Base-by-base conservation (phyloP, 1,284 basidiomycete species). In the Trametes polyzona region DNA sequence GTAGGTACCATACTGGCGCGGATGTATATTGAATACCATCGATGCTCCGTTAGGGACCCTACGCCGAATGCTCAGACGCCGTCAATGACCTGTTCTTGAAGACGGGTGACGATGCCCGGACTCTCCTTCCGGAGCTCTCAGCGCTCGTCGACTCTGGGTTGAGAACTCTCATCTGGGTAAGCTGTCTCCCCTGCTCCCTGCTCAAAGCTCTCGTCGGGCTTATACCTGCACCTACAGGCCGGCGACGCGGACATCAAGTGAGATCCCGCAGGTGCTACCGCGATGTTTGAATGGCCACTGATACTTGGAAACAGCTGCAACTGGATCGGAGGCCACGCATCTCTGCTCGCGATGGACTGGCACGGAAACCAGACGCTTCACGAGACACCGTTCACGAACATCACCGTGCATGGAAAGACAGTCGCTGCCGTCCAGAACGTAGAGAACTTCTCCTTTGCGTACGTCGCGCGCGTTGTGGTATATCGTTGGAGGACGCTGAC, bases 101-200 rank as follows among this genome's bases (percentile, higher is more conserved):
- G 26, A 78, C 78, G 0, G 78, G 79, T n/a, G 80, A 83, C 65
- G 81, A 82, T 59, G 84, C 83, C 24, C 73, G 84, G 57, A 80
- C 81, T 0, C 76, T 74, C 52, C 73, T 87, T 3, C 82, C 83
- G 2, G 71, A 82, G 62, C 76, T 87, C 12, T 78, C 77, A 5
- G 72, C 70, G 1, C 68, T 88, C 7, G 84, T 74, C 0, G 73
- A 86, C 64, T 81, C 82, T 19, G 67, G 75, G n/a, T 65, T 86
- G 52, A 83, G 81, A 67, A 77, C 81, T 23, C 72, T 87, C 8
- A 80, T 86, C 40, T 86, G 85, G 85, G 85, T 84, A 66, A n/a
- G n/a, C n/a, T 24, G 77, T 58, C 17, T 7, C 11, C n/a, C 23
- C 1, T n/a, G 21, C n/a, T 37, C 40, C 43, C 9, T 30, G 16